phyloP scores from a whole-genome alignment of 108 stramenopile species.

The Pseudonitzschia delicatissima region DNA sequence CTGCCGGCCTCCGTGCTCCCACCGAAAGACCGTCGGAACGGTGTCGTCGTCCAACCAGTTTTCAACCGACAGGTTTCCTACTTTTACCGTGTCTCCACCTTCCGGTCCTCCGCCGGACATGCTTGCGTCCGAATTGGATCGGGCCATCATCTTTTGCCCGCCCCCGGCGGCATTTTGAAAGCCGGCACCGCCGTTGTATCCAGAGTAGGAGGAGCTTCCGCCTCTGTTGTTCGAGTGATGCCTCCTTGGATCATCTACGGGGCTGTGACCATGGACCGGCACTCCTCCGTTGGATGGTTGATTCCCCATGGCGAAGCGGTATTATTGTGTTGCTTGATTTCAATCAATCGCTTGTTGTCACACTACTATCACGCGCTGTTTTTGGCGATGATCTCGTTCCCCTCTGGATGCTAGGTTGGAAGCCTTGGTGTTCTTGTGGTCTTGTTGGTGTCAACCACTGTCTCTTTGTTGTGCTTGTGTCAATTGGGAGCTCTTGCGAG shows the following conservation, averaged over 20 bases:
- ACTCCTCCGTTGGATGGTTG: slow-evolving; percentile 38
- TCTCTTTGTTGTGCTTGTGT: too few relatives aligned
- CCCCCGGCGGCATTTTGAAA: slow-evolving; percentile 3
- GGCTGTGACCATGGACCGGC: slow-evolving; percentile 20
- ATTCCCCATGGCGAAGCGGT: slow-evolving; percentile 39
- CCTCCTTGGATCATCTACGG: slow-evolving; percentile 3
- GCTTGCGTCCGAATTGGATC: slow-evolving; percentile 34
- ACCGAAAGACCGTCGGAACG: slow-evolving; percentile 97
- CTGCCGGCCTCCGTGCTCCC: slow-evolving; percentile 98
- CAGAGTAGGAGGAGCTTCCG: slow-evolving; percentile 7
- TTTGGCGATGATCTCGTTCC: too few relatives aligned
- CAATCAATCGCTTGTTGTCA: too few relatives aligned
- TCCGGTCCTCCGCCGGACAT: slow-evolving; percentile 32
- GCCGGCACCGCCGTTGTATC: slow-evolving; percentile 22
- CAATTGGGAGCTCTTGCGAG: too few relatives aligned
- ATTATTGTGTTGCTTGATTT: too few relatives aligned
- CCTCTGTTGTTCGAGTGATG: slow-evolving; percentile 7
- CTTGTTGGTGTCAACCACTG: too few relatives aligned
- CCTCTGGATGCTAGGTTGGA: too few relatives aligned
- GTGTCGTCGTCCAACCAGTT: slow-evolving; percentile 77
- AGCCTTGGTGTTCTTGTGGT: too few relatives aligned
- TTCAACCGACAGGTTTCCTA: slow-evolving; percentile 17
- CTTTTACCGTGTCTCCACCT: slow-evolving; percentile 33
- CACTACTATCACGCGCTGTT: too few relatives aligned
- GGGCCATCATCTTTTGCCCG: neutral